Base-by-base conservation (phyloP, 805 yeast genomes). In the Monosporozyma servazzii region DNA sequence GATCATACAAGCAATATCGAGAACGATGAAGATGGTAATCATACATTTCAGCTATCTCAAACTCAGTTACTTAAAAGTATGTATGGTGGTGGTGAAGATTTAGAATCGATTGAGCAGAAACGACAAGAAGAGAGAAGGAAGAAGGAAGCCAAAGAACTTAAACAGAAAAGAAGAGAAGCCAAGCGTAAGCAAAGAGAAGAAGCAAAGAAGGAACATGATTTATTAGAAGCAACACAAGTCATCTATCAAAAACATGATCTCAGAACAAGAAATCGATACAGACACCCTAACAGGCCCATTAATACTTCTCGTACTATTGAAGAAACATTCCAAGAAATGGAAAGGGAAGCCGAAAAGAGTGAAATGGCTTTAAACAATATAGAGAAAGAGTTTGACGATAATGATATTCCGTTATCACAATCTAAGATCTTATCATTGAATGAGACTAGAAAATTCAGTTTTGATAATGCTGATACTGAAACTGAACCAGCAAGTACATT, bases 81-180 rank as follows among this genome's bases (percentile, higher is more conserved):
- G 20, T 65, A 65, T 51, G 60, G 52, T 6, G 68, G 62, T 33
- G 67, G 57, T 50, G 56, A 56, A 47, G 57, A 58, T 27, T 42
- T 58, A 41, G 55, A 53, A 36, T 47, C 29, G 2, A 5, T 42
- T 2, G 51, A 46, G 23, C 25, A 37, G 13, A 41, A 43, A 31
- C 25, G 31, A 33, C 23, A 18, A 29, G 44, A 27, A 30, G 48
- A 41, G 27, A 27, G 36, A 36, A 33, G 21, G 18, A 31, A 29
- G 18, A 40, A 18, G n/a, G 45, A 48, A 20, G 31, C 40, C 10
- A n/a, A 37, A n/a, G 17, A 17, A 17, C 20, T 40, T 9, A 46
- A 27, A 21, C 41, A 18, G n/a, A 29, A 48, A 18, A 31, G 39
- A 20, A n/a, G 23, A 29, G 17, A 17, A 17, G 25, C 29, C 11